These are phyloP conservation scores for Acorus calamus DNA, from an alignment of 106 monocot genomes.

Conservation along the genomic window DNA sequence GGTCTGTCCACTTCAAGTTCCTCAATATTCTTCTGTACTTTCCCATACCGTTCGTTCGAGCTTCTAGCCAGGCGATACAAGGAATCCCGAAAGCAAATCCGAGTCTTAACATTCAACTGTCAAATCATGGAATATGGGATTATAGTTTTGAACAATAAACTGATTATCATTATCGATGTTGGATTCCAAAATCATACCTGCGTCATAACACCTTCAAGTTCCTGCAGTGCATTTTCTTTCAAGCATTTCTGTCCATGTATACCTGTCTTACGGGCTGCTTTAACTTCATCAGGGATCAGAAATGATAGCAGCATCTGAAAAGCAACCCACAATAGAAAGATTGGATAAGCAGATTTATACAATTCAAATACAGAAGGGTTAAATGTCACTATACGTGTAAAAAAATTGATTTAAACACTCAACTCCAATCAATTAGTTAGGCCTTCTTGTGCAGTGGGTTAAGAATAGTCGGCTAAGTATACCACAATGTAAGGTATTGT, in stretches of 20 bases:
- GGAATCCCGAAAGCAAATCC: constrained; percentile 28
- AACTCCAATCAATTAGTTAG: too few species aligned
- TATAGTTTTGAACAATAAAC: background rate
- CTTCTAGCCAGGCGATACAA: constrained; percentile 24
- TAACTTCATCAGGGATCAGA: background rate
- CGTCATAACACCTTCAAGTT: constrained; percentile 30
- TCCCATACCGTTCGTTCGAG: constrained; percentile 10
- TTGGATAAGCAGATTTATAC: background rate
- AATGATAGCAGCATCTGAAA: background rate
- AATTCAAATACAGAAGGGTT: background rate
- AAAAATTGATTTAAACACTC: too few species aligned
- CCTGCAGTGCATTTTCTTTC: constrained; percentile 23
- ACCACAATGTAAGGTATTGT: too few species aligned
- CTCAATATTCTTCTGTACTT: background rate
- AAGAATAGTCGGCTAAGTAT: too few species aligned
- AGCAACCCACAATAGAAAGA: background rate
- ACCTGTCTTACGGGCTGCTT: background rate
- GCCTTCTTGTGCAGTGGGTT: too few species aligned
- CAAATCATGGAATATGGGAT: background rate
- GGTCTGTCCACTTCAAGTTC: background rate
- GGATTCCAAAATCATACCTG: constrained; percentile 18
- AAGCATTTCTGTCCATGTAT: constrained; percentile 8
- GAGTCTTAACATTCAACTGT: constrained; percentile 16
- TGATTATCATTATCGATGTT: background rate
- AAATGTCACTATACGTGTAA: background rate